phyloP scores from a whole-genome alignment of 1,284 basidiomycete species.

The Melampsora americana region DNA sequence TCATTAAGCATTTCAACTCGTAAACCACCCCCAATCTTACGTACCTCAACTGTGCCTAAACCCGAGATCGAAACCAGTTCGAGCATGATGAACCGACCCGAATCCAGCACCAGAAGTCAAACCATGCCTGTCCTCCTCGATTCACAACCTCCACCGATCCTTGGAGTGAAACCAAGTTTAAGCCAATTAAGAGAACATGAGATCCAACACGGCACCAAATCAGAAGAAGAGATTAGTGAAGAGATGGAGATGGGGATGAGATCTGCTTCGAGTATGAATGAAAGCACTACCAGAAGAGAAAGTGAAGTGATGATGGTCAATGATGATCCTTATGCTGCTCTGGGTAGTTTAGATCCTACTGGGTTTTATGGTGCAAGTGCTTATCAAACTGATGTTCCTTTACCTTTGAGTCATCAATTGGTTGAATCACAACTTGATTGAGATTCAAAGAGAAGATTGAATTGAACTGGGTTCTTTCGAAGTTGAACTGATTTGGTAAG shows the following conservation, averaged over 20 bases:
- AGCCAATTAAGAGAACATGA: neutral
- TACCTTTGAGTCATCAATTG: neutral
- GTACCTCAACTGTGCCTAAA: slow-evolving; percentile 27
- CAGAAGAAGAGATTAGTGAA: neutral
- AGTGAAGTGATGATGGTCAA: slow-evolving; percentile 7
- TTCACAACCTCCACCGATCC: neutral
- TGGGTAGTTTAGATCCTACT: slow-evolving; percentile 33
- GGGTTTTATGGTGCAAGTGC: slow-evolving; percentile 21
- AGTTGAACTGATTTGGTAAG: too few species aligned
- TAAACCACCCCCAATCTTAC: slow-evolving; percentile 22
- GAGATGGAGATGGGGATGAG: neutral
- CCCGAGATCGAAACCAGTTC: neutral
- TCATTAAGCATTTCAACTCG: slow-evolving; percentile 45
- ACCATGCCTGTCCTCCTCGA: neutral
- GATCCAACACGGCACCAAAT: neutral
- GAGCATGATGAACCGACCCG: neutral
- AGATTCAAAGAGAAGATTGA: too few species aligned
- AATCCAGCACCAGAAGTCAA: neutral
- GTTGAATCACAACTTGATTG: too few species aligned
- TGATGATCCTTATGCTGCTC: slow-evolving; percentile 41
- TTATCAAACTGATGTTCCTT: slow-evolving; percentile 25
- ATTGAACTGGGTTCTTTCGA: too few species aligned
- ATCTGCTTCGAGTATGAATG: neutral
- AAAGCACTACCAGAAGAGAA: too few species aligned
- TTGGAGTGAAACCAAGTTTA: neutral